Conservation (phyloP, 345 rosid genomes). For the Populus simonii region DNA sequence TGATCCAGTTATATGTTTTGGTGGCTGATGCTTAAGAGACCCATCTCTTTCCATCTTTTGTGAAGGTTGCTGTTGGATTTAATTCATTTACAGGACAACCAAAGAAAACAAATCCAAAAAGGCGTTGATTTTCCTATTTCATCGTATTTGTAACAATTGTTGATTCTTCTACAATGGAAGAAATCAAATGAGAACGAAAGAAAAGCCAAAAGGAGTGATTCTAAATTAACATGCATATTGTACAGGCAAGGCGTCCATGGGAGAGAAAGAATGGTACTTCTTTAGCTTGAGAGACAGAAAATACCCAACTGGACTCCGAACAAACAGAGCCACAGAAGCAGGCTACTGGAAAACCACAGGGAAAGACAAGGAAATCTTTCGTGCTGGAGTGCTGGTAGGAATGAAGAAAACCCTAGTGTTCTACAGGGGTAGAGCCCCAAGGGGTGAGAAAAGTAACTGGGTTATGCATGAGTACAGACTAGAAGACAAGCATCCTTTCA, state of each 20-base stretch:
- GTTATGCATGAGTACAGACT: slow-evolving; percentile 97
- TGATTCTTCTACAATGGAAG: too few relatives aligned
- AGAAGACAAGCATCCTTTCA: slow-evolving; percentile 64
- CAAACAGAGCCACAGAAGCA: slow-evolving; percentile 89
- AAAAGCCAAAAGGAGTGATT: neutral
- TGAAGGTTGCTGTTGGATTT: too few relatives aligned
- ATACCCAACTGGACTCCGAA: slow-evolving; percentile 94
- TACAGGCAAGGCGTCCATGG: slow-evolving; percentile 91
- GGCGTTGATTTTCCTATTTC: too few relatives aligned
- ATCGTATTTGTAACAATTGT: too few relatives aligned
- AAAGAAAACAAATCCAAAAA: too few relatives aligned
- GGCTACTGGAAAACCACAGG: slow-evolving; percentile 98
- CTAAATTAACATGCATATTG: neutral
- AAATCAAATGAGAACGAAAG: neutral
- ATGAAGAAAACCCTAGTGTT: slow-evolving; percentile 99
- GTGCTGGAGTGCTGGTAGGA: slow-evolving; percentile 64
- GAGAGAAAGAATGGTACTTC: slow-evolving; percentile 97
- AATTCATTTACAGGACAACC: too few relatives aligned
- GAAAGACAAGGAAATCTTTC: slow-evolving; percentile 75
- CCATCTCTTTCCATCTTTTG: too few relatives aligned
- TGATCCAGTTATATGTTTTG: too few relatives aligned
- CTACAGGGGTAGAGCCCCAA: slow-evolving; percentile 89
- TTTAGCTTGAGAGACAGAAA: slow-evolving; percentile 81
- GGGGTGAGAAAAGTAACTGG: slow-evolving; percentile 95
- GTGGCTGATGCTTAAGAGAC: too few relatives aligned